These are phyloP conservation scores for Lathyrus oleraceus DNA, from an alignment of 306 rosid species.

Conservation along the genomic window DNA sequence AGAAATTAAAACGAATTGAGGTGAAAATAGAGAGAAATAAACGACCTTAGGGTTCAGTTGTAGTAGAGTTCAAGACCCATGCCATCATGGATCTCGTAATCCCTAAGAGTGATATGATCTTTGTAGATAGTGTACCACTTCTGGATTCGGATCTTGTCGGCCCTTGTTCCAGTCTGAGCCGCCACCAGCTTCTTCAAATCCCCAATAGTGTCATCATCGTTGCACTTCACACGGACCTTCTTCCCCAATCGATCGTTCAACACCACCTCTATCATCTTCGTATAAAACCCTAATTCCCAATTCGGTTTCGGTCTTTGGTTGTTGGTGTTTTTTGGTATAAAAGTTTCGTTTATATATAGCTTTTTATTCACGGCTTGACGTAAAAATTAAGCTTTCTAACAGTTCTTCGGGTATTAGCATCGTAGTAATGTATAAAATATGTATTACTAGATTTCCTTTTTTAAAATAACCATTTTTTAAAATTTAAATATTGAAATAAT, in stretches of 20 bases:
- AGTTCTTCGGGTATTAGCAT: too few relatives aligned
- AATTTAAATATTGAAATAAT: too few relatives aligned
- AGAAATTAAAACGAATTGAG: background rate
- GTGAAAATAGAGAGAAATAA: background rate
- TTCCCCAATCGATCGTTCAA: slow-evolving; percentile 85
- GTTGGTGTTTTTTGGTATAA: background rate
- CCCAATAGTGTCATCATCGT: slow-evolving; percentile 88
- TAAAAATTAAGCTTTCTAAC: background rate
- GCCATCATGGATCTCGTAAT: slow-evolving; percentile 91
- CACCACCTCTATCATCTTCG: slow-evolving; percentile 95
- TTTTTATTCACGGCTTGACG: background rate
- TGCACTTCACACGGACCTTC: slow-evolving; percentile 95
- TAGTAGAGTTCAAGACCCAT: slow-evolving; percentile 98
- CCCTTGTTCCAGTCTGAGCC: slow-evolving; percentile 86
- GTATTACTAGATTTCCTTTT: too few relatives aligned
- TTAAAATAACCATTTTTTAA: too few relatives aligned
- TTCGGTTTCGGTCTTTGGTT: background rate
- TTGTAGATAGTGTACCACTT: slow-evolving; percentile 85
- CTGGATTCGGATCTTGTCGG: slow-evolving; percentile 80
- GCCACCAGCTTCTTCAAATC: slow-evolving; percentile 95
- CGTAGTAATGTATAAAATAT: too few relatives aligned
- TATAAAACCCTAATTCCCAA: slow-evolving; percentile 32
- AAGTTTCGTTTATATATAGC: background rate
- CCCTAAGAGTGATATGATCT: slow-evolving; percentile 87
- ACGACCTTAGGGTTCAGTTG: slow-evolving; percentile 41